Conservation (phyloP, 202 grass and related monocot genomes). For the Carex arenaria region DNA sequence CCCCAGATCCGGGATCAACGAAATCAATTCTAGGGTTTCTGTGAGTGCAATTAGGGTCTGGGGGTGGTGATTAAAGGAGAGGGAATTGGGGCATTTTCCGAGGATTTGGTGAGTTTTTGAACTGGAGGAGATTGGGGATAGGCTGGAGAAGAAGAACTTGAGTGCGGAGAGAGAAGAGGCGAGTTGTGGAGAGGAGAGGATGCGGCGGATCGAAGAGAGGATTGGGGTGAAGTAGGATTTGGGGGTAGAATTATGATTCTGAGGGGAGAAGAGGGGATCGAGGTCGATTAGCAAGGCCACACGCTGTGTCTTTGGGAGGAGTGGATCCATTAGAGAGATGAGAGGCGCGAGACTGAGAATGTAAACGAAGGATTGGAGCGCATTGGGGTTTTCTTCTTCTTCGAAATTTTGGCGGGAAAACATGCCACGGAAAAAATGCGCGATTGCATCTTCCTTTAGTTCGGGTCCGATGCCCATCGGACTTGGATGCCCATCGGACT, state of each 20-base stretch:
- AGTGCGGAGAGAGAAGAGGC: conserved; percentile 49
- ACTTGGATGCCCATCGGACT: no score
- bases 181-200: conserved; percentile 65
- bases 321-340: conserved; percentile 28
- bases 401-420: no score
- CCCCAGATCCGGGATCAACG: neutral
- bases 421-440: no score
- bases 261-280: conserved; percentile 37
- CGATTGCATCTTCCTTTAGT: no score
- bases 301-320: conserved; percentile 42
- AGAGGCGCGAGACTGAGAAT: conserved; percentile 7
- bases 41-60: conserved; percentile 41
- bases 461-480: no score
- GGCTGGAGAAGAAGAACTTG: conserved; percentile 43
- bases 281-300: conserved; percentile 81
- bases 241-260: conserved; percentile 11
- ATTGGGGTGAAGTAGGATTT: conserved; percentile 43
- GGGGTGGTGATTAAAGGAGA: conserved; percentile 66
- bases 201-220: conserved; percentile 58
- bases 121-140: conserved; percentile 41
- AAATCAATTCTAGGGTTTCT: conserved; percentile 15
- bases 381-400: no score
- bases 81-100: conserved; percentile 51
- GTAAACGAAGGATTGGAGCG: no score
- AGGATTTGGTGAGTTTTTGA: conserved; percentile 36